Evolutionary conservation across 208 protist genomes (phyloP).

Genomic region (Trypanosoma conorhini): DNA sequence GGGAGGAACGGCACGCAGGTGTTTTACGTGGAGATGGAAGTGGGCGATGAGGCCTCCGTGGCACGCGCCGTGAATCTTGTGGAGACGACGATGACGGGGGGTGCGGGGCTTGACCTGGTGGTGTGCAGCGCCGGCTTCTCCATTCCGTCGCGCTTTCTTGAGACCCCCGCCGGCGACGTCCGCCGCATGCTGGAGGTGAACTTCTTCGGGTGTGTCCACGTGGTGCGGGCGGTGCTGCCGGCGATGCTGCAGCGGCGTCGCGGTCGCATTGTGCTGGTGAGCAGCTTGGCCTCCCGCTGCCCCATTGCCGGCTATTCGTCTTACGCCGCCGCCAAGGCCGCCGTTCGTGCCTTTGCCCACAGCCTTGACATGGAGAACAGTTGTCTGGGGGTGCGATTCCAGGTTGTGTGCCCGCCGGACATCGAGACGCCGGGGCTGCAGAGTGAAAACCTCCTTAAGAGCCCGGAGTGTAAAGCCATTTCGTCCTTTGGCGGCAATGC

Average conservation of each 20-base stretch:
- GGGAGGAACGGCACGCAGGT: conserved; percentile 45
- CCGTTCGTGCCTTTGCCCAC: conserved; percentile 84
- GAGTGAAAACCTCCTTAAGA: conserved; percentile 85
- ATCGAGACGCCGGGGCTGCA: conserved; percentile 83
- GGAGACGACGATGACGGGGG: conserved; percentile 21
- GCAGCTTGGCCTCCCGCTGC: conserved; percentile 71
- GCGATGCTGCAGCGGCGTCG: conserved; percentile 51
- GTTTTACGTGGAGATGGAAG: conserved; percentile 79
- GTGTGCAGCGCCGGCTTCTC: conserved; percentile 87
- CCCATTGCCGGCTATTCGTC: conserved; percentile 83
- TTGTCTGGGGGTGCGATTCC: conserved; percentile 74
- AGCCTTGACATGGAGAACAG: conserved; percentile 86
- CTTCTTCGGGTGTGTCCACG: conserved; percentile 83
- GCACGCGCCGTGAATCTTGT: conserved; percentile 23
- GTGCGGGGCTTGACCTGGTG: conserved; percentile 62
- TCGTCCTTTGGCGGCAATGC: conserved; percentile 68
- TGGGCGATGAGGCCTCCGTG: conserved; percentile 66
- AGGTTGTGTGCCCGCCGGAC: conserved; percentile 85
- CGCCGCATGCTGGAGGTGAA: conserved; percentile 87
- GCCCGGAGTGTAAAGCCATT: conserved; percentile 76
- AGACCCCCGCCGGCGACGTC: conserved; percentile 56
- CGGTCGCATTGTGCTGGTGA: conserved; percentile 83
- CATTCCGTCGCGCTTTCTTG: conserved; percentile 77
- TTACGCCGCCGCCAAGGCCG: conserved; percentile 88
- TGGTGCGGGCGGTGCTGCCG: conserved; percentile 73